Base-by-base conservation (phyloP, 148 eudicot species). In the Talinum fruticosum region DNA sequence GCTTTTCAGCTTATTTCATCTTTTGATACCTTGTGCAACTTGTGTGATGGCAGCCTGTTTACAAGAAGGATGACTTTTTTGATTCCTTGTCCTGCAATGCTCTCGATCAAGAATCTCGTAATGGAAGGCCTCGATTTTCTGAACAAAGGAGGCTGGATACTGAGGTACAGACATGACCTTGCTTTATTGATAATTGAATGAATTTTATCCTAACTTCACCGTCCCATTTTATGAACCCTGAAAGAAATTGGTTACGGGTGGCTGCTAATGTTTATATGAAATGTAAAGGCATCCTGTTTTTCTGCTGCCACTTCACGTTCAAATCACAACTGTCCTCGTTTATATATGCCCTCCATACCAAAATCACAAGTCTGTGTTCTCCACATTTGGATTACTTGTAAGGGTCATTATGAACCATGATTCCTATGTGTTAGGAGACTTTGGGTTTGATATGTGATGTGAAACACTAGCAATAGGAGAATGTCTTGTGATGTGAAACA, bases 21-120 rank as follows among this genome's bases (percentile, higher is more conserved):
- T 72, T 41, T 74, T 74, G 49, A 71, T 53, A 26, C 19, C 24
- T 67, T 67, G 34, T 73, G 49, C n/a, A 10, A 10, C 64, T 29
- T n/a, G 36, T 72, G 18, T 61, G 76, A 75, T 14, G 45, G 69
- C 86, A 89, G 96, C 87, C 91, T 68, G 84, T 88, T 78, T 91
- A 89, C 69, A 84, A 82, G 26, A 91, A 89, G 84, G 96, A 91
- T 49, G 90, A 89, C 76, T 91, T 91, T 73, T 91, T 89, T 71
- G 96, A 91, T 83, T 75, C 85, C 0, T 73, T 91, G 51, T 89
- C 96, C 76, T 83, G 89, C 88, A 80, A 84, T 81, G 75, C 86
- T 23, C 81, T 75, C 67, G 88, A 80, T 47, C 81, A 62, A 66
- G 82, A 77, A 57, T 73, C 83, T 24, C 84, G 86, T 32, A 84